phyloP scores from a whole-genome alignment of 169 alveolate species.

The Plasmodium ovale region DNA sequence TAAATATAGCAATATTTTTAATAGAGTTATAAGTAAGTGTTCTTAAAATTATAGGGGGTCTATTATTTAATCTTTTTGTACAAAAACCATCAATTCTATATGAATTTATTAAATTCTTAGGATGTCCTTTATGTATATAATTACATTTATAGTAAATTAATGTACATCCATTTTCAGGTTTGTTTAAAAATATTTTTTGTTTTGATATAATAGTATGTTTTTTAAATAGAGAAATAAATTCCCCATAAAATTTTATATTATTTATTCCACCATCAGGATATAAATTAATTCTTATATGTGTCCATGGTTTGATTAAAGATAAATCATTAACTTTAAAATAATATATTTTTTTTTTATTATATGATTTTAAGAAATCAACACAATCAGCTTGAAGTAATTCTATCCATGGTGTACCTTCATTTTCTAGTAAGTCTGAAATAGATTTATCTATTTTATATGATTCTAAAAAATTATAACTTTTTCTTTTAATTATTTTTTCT shows the following conservation, averaged over 20 bases:
- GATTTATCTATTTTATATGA: constrained; percentile 73
- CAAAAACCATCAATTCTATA: constrained; percentile 51
- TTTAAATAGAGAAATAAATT: constrained; percentile 66
- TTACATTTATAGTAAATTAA: constrained; percentile 62
- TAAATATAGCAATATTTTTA: constrained; percentile 47
- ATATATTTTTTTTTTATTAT: constrained; percentile 41
- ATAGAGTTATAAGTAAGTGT: constrained; percentile 48
- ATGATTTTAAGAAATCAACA: constrained; percentile 58
- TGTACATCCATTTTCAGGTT: constrained; percentile 76
- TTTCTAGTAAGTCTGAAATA: constrained; percentile 65
- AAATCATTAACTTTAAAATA: constrained; percentile 57
- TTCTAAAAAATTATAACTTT: constrained; percentile 70
- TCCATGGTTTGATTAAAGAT: constrained; percentile 65
- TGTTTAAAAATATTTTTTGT: constrained; percentile 66
- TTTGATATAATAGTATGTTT: constrained; percentile 69
- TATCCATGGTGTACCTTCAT: constrained; percentile 73
- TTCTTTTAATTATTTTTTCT: constrained; percentile 13
- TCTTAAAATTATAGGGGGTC: constrained; percentile 71
- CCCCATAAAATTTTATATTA: constrained; percentile 65
- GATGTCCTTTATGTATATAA: constrained; percentile 66
- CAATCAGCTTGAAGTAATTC: constrained; percentile 75
- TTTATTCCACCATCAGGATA: constrained; percentile 76
- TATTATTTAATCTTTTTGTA: constrained; percentile 57
- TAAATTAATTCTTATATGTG: constrained; percentile 71
- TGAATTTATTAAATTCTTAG: constrained; percentile 57